Base-by-base conservation (phyloP, 108 stramenopile species). In the Cylindrotheca fusiformis region DNA sequence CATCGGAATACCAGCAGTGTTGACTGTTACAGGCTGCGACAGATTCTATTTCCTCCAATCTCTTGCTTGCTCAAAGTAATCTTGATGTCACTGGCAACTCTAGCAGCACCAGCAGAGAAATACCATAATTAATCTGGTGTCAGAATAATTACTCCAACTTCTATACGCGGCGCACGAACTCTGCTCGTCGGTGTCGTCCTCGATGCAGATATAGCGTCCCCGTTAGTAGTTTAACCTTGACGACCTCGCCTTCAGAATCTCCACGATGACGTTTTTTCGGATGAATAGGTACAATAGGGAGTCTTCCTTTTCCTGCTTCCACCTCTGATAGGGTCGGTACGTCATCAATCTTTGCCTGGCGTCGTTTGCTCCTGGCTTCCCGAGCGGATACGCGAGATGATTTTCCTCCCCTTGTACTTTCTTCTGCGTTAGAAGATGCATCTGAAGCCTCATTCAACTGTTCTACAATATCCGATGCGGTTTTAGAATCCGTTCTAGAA, bases 181-280 rank as follows among this genome's bases (percentile, higher is more conserved):
- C 81, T 4, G 65, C 85, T 26, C 81, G 63, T 22, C 77, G 77
- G 21, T 77, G 61, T 27, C 48, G 57, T 24, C 85, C 85, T 23
- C 71, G 66, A 59, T 78, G 76, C 25, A 86, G 58, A 67, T 76
- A 78, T 36, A 86, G 77, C 8, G 81, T 80, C 4, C 85, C 85
- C n/a, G 85, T 86, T 45, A 78, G 53, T 46, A 82, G 71, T 33
- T 78, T 73, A 31, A 85, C 79, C 47, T 74, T 85, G 26, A 81
- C 75, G 3, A 78, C 74, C 47, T 81, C 78, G 10, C 66, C 72
- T 18, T 55, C 58, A 6, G 48, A 1, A 18, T 56, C 62, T 21
- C 14, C 32, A 47, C 19, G 26, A 44, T 67, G 66, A 19, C 21
- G 50, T 23, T 74, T 60, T 50, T 59, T 63, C 4, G 63, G 28